Evolutionary conservation across 2,329 filamentous ascomycete genomes (phyloP), one percentile per base, ranked within the genome.

Genomic region (Ampelomyces quisqualis): DNA sequence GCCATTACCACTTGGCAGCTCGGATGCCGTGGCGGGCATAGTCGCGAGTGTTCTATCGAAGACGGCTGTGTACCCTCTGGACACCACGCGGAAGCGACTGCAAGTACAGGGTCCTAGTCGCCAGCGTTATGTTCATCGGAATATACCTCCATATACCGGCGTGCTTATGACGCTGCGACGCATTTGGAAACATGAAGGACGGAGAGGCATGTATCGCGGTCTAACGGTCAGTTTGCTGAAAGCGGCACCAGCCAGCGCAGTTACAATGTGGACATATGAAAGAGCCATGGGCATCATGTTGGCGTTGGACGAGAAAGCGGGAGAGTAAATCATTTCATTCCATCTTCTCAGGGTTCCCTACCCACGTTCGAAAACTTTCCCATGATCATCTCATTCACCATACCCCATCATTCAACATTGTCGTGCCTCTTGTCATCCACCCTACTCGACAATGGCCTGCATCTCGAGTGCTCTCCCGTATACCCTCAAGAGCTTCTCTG

Each of bases 261-360:
- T 95, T 21, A 96, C 90, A 0, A 88, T 96, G 76, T 96, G 90
- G 89, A 94, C 88, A 2, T 96, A 95, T 69, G 90, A 95, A 72
- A 76, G 84, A 60, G 79, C 79, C 13, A 72, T 96, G 71, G 78
- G 74, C 35, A 53, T 81, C 15, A 72, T 91, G 48, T 69, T 72
- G 24, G 50, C 51, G 4, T 54, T 59, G 34, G 62, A 67, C 2
- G 47, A 58, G 24, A 2, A 20, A 4, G 17, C 11, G 3, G 17
- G 10, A 11, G 15, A 31, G 19, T 19, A 15, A 5, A 11, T 19
- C 7, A 15, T 10, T n/a, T 4, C 8, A 3, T 31, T 10, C 6
- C 29, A 11, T 31, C 29, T 31, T 7, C 28, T 11, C 29, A 20
- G 15, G 6, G 10, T 17, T 11, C 23, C 4, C n/a, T n/a, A n/a